Conservation (phyloP, 2,329 filamentous ascomycete genomes). For the Berkeleyomyces rouxiae region DNA sequence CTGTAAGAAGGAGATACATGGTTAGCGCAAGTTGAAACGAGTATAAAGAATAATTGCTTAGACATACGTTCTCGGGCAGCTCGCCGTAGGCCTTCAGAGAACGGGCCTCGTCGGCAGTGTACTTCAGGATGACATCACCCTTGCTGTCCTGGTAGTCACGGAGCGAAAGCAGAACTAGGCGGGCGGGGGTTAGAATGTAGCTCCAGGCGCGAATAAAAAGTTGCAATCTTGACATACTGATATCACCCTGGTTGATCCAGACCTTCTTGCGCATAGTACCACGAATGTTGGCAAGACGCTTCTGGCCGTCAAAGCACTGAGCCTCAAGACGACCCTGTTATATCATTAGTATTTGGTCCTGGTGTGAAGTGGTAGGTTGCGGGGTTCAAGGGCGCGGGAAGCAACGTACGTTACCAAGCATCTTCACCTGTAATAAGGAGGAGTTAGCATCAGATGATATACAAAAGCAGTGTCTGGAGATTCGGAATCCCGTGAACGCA, state of each 20-base stretch:
- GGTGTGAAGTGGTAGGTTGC: no score
- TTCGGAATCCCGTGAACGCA: no score
- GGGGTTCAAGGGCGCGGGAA: background rate
- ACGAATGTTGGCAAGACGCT: slow-evolving; percentile 43
- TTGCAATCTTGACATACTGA: slow-evolving; percentile 23
- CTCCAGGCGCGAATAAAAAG: background rate
- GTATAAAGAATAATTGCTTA: background rate
- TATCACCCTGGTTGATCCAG: slow-evolving; percentile 98
- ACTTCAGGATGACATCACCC: slow-evolving; percentile 94
- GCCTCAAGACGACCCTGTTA: slow-evolving; percentile 62
- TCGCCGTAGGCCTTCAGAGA: slow-evolving; percentile 94
- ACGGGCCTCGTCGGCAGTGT: slow-evolving; percentile 88
- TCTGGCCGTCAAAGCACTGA: slow-evolving; percentile 84
- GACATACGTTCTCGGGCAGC: slow-evolving; percentile 56
- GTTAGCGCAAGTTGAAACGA: background rate
- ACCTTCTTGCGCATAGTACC: slow-evolving; percentile 76
- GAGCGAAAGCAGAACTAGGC: slow-evolving; percentile 56
- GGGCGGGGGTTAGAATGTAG: background rate
- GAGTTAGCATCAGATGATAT: background rate
- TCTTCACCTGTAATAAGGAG: slow-evolving; percentile 43
- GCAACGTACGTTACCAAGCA: slow-evolving; percentile 57
- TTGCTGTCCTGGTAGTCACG: slow-evolving; percentile 92
- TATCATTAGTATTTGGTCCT: slow-evolving; percentile 2
- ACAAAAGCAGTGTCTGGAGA: background rate
- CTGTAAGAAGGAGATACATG: background rate